phyloP scores from a whole-genome alignment of 2,329 filamentous ascomycete species.

The Knoxdaviesia proteae region DNA sequence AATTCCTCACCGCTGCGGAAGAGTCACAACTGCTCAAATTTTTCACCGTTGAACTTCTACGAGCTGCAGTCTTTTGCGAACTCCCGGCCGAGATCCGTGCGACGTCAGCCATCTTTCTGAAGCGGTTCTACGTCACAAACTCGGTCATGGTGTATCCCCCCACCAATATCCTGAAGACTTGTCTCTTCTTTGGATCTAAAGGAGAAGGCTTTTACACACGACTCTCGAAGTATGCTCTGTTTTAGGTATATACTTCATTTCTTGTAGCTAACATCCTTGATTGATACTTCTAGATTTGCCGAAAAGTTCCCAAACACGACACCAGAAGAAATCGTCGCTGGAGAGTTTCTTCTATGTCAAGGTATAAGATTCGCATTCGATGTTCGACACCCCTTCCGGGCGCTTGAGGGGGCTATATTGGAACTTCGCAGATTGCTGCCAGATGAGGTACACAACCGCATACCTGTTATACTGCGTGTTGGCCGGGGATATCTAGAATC shows the following conservation, averaged over 20 bases:
- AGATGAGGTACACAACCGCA: conserved; percentile 23
- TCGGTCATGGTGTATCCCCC: conserved; percentile 93
- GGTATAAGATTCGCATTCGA: conserved; percentile 86
- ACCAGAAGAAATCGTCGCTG: conserved; percentile 65
- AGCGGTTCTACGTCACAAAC: conserved; percentile 89
- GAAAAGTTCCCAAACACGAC: conserved; percentile 50
- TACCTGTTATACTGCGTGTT: no score
- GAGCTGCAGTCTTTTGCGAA: conserved; percentile 29
- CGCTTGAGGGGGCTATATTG: conserved; percentile 68
- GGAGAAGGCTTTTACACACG: conserved; percentile 67
- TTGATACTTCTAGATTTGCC: conserved; percentile 27
- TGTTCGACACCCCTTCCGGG: conserved; percentile 74
- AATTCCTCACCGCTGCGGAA: conserved; percentile 66
- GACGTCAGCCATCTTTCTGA: conserved; percentile 74
- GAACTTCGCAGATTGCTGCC: conserved; percentile 52
- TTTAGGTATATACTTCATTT: neutral
- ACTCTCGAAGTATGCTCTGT: conserved; percentile 16
- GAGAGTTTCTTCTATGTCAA: conserved; percentile 84
- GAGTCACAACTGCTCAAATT: conserved; percentile 65
- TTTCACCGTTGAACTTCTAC: conserved; percentile 42
- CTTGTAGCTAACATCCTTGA: neutral
- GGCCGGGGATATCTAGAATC: no score
- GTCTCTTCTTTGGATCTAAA: conserved; percentile 84
- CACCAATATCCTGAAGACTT: conserved; percentile 70
- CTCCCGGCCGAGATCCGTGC: conserved; percentile 17